Evolutionary conservation across 345 rosid species (phyloP), one percentile per base, ranked within the genome.

Genomic region (Citrus inodora): DNA sequence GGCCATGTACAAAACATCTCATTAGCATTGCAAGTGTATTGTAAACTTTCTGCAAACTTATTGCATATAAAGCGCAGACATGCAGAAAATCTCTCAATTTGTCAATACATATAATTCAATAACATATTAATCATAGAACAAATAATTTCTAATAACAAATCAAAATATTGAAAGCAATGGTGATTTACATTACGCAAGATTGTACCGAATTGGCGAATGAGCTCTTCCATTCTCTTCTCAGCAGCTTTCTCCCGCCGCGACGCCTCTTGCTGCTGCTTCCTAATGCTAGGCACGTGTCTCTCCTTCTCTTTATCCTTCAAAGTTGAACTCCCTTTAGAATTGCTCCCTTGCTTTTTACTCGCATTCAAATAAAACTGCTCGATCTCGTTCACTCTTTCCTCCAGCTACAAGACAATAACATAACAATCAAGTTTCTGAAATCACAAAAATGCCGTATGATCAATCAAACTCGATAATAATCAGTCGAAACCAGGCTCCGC

Each of bases 151-250:
- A 17, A 6, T 5, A 17, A 53, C 21, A 53, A 53, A 53, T 11
- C 17, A 17, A 61, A 59, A 21, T 8, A 70, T 28, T 62, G 32
- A 71, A 55, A 69, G 82, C 24, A 46, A 58, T 33, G 30, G 56
- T 48, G 19, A 67, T 74, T 63, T 65, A 77, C 95, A 83, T 91
- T 90, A 35, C 92, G 93, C 71, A 96, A 79, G 75, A 92, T 89
- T 22, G 88, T 83, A 75, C 92, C 91, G 68, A 96, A 89, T 30
- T 92, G 98, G 53, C 90, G 97, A 80, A 96, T 91, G 11, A 95
- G 97, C 76, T 95, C 97, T 73, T 94, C 94, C 99, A 88, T 96
- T 87, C 95, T 86, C 88, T 91, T 96, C 9, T 89, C 92, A 84
- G 97, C 93, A 74, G 89, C 96, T 67, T 92, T 94, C 77, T 91